phyloP scores from a whole-genome alignment of 2,329 filamentous ascomycete genomes.

The Rutstroemia sp. region DNA sequence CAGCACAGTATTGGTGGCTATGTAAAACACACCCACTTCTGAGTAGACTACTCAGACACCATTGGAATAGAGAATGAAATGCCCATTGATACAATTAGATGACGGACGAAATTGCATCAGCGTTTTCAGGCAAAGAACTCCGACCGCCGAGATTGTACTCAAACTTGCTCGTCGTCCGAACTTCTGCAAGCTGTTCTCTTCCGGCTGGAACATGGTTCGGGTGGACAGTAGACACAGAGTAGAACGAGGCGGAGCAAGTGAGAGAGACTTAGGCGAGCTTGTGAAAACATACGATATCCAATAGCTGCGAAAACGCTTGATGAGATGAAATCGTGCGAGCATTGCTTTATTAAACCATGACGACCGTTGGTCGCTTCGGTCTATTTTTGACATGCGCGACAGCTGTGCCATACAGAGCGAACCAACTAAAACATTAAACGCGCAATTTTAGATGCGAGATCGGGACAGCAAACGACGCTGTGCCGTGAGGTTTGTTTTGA shows the following conservation, averaged over 20 bases:
- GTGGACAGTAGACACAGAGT: too few relatives aligned
- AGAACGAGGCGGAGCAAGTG: not conserved
- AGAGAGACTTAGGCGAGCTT: not conserved
- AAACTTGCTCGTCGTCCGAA: too few relatives aligned
- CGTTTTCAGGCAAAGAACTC: too few relatives aligned
- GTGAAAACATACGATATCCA: not conserved
- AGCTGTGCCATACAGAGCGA: not conserved
- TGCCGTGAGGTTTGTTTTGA: not conserved
- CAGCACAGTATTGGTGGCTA: too few relatives aligned
- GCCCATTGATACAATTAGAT: too few relatives aligned
- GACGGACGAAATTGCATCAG: too few relatives aligned
- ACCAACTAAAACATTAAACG: not conserved
- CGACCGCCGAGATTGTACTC: too few relatives aligned
- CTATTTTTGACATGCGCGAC: not conserved
- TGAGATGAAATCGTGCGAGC: not conserved
- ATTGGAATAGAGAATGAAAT: too few relatives aligned
- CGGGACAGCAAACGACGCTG: not conserved
- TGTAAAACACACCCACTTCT: too few relatives aligned
- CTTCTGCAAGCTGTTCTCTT: too few relatives aligned
- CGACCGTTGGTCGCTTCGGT: not conserved
- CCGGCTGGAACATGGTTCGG: too few relatives aligned
- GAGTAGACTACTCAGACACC: too few relatives aligned
- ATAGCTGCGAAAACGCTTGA: not conserved
- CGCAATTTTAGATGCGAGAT: not conserved
- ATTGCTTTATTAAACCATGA: not conserved